phyloP scores from a whole-genome alignment of 2,329 filamentous ascomycete genomes.

The Colletotrichum eleusines region DNA sequence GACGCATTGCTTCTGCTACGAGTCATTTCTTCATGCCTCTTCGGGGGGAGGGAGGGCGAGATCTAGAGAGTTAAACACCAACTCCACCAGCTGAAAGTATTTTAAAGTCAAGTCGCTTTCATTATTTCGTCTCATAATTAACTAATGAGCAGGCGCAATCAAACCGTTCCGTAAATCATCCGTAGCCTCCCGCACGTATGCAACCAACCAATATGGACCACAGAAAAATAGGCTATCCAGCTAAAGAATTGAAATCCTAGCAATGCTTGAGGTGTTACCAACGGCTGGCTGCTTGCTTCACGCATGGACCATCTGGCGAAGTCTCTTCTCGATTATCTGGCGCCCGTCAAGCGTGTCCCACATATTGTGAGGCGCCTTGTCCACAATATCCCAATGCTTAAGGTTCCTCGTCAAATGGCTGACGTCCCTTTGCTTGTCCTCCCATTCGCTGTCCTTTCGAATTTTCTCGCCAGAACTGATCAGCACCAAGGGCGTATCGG shows the following conservation, averaged over 20 bases:
- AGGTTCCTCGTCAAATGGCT: conserved; percentile 84
- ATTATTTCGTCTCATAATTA: conserved; percentile 10
- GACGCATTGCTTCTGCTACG: background rate
- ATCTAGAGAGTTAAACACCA: background rate
- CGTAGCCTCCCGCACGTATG: background rate
- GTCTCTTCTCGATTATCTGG: conserved; percentile 80
- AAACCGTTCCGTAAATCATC: background rate
- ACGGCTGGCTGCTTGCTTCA: conserved; percentile 1
- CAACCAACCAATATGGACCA: background rate
- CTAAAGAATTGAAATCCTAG: background rate
- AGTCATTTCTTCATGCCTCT: conserved; percentile 20
- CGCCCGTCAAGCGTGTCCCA: conserved; percentile 83
- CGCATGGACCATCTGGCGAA: conserved; percentile 73
- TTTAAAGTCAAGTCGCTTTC: conserved; percentile 16
- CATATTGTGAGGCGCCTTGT: conserved; percentile 85
- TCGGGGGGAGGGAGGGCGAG: too few relatives aligned
- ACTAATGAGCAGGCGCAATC: conserved; percentile 1
- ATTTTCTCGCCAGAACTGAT: conserved; percentile 84
- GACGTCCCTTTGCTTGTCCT: conserved; percentile 85
- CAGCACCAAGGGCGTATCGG: conserved; percentile 81
- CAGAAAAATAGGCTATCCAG: background rate
- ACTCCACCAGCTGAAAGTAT: conserved; percentile 13
- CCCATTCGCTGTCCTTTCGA: conserved; percentile 78
- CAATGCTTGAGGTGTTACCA: background rate
- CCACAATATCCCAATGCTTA: conserved; percentile 86